Evolutionary conservation across 2,329 filamentous ascomycete genomes (phyloP).

Genomic region (Thermoascus crustaceus): DNA sequence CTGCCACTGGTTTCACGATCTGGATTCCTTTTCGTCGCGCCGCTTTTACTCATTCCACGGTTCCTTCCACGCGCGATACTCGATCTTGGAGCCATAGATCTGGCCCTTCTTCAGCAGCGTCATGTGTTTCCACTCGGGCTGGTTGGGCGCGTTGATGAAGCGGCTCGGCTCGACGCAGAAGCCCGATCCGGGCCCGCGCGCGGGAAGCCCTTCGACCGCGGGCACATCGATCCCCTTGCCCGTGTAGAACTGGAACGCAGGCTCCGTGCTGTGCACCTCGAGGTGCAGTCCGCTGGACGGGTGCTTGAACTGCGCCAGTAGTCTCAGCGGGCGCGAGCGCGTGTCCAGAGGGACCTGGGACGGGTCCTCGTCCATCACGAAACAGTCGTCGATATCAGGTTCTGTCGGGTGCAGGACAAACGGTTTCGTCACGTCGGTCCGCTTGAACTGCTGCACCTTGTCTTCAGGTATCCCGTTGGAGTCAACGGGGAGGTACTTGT

Average conservation of each 20-base stretch:
- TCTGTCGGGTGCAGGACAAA: conserved; percentile 65
- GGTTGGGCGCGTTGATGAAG: conserved; percentile 82
- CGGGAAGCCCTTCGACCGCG: conserved; percentile 49
- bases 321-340: conserved; percentile 53
- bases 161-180: conserved; percentile 91
- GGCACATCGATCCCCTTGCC: conserved; percentile 77
- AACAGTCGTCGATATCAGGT: conserved; percentile 84
- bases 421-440: conserved; percentile 54
- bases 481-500: conserved; percentile 66
- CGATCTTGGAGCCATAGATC: conserved; percentile 69
- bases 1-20: too few species aligned
- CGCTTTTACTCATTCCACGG: too few species aligned
- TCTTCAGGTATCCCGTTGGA: conserved; percentile 65
- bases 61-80: conserved; percentile 79
- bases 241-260: conserved; percentile 95
- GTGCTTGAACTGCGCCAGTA: conserved; percentile 65
- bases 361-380: conserved; percentile 63
- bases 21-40: too few species aligned
- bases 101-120: conserved; percentile 76
- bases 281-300: conserved; percentile 68
- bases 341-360: conserved; percentile 57
- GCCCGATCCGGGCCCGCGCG: conserved; percentile 60
- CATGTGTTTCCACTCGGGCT: conserved; percentile 69
- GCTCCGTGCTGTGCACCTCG: conserved; percentile 84
- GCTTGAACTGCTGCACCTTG: conserved; percentile 54